These are phyloP conservation scores for Thalassiosira exigua DNA, from an alignment of 352 stramenopile species.

Conservation along the genomic window DNA sequence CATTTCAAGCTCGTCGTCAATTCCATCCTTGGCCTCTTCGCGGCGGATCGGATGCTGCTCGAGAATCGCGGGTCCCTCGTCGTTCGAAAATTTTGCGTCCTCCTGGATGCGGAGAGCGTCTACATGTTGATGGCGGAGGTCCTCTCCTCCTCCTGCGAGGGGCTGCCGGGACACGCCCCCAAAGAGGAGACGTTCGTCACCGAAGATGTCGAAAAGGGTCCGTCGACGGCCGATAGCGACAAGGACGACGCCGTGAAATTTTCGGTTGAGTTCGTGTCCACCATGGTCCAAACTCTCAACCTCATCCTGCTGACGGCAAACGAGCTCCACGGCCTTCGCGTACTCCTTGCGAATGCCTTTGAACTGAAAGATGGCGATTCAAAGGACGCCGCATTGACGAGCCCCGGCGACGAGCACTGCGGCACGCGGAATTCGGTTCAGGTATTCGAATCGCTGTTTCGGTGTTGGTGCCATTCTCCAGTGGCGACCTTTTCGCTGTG, in stretches of 20 bases:
- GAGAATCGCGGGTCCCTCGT: slow-evolving; percentile 98
- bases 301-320: slow-evolving; percentile 98
- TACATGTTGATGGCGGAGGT: slow-evolving; percentile 98
- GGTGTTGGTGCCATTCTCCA: slow-evolving; percentile 98
- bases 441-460: slow-evolving; percentile 88
- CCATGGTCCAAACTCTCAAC: slow-evolving; percentile 99
- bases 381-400: slow-evolving; percentile 16
- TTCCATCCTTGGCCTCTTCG: slow-evolving; percentile 94
- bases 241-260: slow-evolving; percentile 65
- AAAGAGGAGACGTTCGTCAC: slow-evolving; percentile 30
- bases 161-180: background rate
- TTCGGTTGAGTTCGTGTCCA: slow-evolving; percentile 92
- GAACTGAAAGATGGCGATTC: slow-evolving; percentile 31
- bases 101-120: slow-evolving; percentile 97
- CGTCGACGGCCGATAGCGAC: slow-evolving; percentile 44
- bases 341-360: slow-evolving; percentile 77
- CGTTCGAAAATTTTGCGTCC: slow-evolving; percentile 96
- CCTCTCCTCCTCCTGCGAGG: slow-evolving; percentile 84
- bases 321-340: slow-evolving; percentile 90
- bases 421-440: too few relatives aligned
- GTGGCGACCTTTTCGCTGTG: slow-evolving; percentile 96
- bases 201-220: slow-evolving; percentile 29
- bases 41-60: slow-evolving; percentile 86
- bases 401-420: slow-evolving; percentile 25
- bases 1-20: slow-evolving; percentile 89